Conservation (phyloP, 2,329 filamentous ascomycete species). For the Aspergillus terreus region DNA sequence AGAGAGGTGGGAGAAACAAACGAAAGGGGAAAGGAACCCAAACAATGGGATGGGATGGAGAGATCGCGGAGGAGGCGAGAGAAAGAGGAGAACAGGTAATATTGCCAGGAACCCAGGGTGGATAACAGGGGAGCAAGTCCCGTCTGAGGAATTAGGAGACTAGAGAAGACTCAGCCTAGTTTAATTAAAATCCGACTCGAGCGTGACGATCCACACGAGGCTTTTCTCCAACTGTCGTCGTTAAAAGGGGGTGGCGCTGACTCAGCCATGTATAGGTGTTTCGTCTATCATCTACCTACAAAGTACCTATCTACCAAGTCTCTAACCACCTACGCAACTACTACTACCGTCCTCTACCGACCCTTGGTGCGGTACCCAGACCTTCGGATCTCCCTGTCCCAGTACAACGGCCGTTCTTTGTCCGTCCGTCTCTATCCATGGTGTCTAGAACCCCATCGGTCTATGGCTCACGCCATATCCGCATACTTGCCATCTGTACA, state of each 20-base stretch:
- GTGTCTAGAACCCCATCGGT: not conserved
- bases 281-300: slow-evolving; percentile 1
- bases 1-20: not conserved
- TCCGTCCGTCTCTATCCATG: not conserved
- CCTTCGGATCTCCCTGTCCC: not conserved
- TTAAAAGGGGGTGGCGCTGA: slow-evolving; percentile 38
- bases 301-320: not conserved
- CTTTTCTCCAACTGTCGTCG: slow-evolving; percentile 3
- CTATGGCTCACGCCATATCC: not conserved
- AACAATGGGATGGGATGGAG: not conserved
- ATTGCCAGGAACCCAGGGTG: too few species aligned
- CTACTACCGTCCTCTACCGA: not conserved
- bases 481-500: not conserved
- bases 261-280: slow-evolving; percentile 24
- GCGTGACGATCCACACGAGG: slow-evolving; percentile 17
- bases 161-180: not conserved
- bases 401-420: too few species aligned
- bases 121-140: not conserved
- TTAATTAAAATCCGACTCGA: slow-evolving; percentile 14
- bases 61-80: not conserved
- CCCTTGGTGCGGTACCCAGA: too few species aligned
- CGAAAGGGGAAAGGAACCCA: slow-evolving; percentile 2
- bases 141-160: not conserved
- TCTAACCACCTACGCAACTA: not conserved
- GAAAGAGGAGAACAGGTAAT: not conserved